Conservation (phyloP, 2,329 filamentous ascomycete genomes). For the Fusarium haematococcum region DNA sequence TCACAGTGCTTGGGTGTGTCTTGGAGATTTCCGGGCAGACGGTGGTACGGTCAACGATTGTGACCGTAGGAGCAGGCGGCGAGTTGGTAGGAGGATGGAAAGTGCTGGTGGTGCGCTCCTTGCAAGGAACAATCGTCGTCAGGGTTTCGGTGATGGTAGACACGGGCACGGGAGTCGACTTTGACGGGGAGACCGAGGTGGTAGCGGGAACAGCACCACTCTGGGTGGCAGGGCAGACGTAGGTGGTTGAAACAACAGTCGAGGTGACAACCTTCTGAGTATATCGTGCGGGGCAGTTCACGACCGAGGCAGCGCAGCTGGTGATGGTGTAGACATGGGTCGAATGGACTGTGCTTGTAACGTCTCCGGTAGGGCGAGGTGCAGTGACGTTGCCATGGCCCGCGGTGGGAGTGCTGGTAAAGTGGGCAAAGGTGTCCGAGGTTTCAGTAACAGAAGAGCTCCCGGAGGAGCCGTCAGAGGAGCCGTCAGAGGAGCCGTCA, state of each 20-base stretch:
- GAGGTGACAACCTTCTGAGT: constrained; percentile 48
- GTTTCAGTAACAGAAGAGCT: neutral
- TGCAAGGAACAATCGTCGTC: constrained; percentile 42
- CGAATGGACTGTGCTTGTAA: constrained; percentile 39
- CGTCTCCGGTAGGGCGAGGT: constrained; percentile 18
- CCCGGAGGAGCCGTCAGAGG: neutral
- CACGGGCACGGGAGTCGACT: constrained; percentile 20
- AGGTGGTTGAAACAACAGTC: constrained; percentile 35
- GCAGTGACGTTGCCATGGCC: constrained; percentile 4
- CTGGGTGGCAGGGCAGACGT: constrained; percentile 41
- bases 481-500: neutral
- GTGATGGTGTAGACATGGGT: constrained; percentile 50
- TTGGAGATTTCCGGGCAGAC: constrained; percentile 25
- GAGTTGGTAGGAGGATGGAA: constrained; percentile 38
- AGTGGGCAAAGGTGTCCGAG: neutral
- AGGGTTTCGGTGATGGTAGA: constrained; percentile 43
- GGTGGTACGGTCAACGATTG: constrained; percentile 37
- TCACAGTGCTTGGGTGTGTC: neutral
- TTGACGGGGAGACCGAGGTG: constrained; percentile 11
- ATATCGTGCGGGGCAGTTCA: constrained; percentile 55
- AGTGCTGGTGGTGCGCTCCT: constrained; percentile 40
- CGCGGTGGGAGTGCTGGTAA: neutral
- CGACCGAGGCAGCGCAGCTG: constrained; percentile 50
- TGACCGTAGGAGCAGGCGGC: constrained; percentile 34
- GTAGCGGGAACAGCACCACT: constrained; percentile 18